Conservation (phyloP, 1,139 yeast species). For the Candida sp. region DNA sequence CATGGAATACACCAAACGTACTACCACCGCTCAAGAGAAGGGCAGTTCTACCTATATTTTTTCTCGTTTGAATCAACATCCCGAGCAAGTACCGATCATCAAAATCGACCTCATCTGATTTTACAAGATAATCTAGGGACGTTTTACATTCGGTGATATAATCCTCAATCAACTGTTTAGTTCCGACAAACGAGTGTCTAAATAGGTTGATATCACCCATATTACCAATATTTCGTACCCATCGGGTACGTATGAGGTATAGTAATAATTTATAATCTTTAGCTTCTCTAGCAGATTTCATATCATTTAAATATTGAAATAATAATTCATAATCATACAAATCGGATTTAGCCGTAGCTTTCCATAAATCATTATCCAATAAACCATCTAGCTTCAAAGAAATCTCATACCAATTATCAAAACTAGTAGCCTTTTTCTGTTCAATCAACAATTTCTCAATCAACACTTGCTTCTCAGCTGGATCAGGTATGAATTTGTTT, state of each 20-base stretch:
- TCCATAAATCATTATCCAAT: constrained; percentile 70
- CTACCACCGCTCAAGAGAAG: constrained; percentile 94
- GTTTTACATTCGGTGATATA: constrained; percentile 74
- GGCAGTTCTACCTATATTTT: constrained; percentile 92
- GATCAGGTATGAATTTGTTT: constrained; percentile 21
- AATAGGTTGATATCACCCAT: constrained; percentile 82
- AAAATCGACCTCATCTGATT: constrained; percentile 41
- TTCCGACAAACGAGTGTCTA: constrained; percentile 79
- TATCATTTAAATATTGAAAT: constrained; percentile 47
- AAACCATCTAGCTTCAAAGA: constrained; percentile 64
- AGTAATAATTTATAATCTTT: constrained; percentile 61
- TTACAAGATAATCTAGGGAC: constrained; percentile 51
- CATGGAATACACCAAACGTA: constrained; percentile 87
- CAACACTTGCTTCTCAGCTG: constrained; percentile 23
- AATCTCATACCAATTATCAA: constrained; percentile 66
- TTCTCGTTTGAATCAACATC: constrained; percentile 82
- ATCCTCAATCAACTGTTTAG: constrained; percentile 78
- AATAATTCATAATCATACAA: constrained; percentile 73
- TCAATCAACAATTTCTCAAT: constrained; percentile 36
- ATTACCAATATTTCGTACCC: constrained; percentile 84
- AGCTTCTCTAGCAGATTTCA: constrained; percentile 55
- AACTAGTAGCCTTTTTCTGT: constrained; percentile 61
- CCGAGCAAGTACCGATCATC: constrained; percentile 72
- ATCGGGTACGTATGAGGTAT: constrained; percentile 76
- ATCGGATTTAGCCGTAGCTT: constrained; percentile 52